Evolutionary conservation across 306 rosid genomes (phyloP).

Genomic region (Trichosanthes truncata): DNA sequence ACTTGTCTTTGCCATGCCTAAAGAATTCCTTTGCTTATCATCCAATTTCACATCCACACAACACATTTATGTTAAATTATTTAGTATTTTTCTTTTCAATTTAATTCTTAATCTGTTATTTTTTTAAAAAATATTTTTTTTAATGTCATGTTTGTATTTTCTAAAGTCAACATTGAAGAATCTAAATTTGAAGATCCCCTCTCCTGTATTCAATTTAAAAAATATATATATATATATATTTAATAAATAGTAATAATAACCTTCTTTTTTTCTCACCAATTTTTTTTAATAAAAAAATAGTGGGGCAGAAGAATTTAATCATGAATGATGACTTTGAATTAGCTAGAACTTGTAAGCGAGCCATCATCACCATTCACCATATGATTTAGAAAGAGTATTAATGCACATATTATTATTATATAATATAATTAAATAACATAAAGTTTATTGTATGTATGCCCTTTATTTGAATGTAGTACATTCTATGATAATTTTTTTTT

Average conservation of each 20-base stretch:
- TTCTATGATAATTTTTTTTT: too few relatives aligned
- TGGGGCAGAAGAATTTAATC: background rate
- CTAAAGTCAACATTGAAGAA: background rate
- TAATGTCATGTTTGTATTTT: background rate
- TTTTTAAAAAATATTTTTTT: too few relatives aligned
- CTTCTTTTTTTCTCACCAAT: too few relatives aligned
- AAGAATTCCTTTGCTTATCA: background rate
- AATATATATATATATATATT: too few relatives aligned
- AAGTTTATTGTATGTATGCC: background rate
- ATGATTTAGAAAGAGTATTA: background rate
- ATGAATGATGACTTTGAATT: background rate
- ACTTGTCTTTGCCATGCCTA: background rate
- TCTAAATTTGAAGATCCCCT: background rate
- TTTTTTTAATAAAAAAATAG: background rate
- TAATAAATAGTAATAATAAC: too few relatives aligned
- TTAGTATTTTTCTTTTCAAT: background rate
- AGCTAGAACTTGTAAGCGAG: background rate
- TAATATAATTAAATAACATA: background rate
- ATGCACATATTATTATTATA: background rate
- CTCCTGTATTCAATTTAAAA: background rate
- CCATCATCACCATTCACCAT: background rate
- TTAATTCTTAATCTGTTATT: background rate
- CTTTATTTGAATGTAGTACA: too few relatives aligned
- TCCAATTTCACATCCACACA: background rate
- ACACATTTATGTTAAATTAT: background rate